These are phyloP conservation scores for Gonium pectorale DNA, from an alignment of 139 green algal species.

Conservation along the genomic window DNA sequence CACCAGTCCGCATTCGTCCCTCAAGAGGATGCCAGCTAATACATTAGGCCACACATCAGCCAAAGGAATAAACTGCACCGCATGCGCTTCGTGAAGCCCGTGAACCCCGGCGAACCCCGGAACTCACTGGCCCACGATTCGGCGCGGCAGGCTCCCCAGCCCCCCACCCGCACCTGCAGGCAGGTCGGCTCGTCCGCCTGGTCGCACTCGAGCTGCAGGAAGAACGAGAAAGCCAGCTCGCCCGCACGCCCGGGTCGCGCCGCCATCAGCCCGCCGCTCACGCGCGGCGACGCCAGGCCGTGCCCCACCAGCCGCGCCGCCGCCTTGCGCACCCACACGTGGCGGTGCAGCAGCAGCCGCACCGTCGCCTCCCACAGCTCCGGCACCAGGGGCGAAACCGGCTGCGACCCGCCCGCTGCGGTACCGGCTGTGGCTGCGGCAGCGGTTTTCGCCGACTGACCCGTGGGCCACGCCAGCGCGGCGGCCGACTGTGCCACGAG, in stretches of 20 bases:
- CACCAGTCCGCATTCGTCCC: not conserved
- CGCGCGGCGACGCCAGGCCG: constrained; percentile 58
- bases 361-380: constrained; percentile 44
- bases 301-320: constrained; percentile 77
- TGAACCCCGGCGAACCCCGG: no score
- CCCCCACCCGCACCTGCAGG: constrained; percentile 62
- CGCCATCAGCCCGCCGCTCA: constrained; percentile 52
- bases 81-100: no score
- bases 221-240: constrained; percentile 67
- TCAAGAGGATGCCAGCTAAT: no score
- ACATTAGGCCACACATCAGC: no score
- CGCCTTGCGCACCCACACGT: constrained; percentile 91
- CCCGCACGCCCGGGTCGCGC: constrained; percentile 8
- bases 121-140: no score
- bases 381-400: not conserved
- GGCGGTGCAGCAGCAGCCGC: constrained; percentile 69
- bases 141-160: no score
- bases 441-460: not conserved
- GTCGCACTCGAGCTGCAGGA: constrained; percentile 76
- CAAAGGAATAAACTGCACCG: no score
- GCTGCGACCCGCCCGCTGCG: not conserved
- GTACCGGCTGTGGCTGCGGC: not conserved
- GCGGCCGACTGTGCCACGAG: constrained; percentile 22
- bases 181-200: constrained; percentile 79
- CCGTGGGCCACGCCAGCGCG: not conserved